These are phyloP conservation scores for Sporothrix dimorphospora DNA, from an alignment of 2,329 filamentous ascomycete genomes.

Conservation along the genomic window DNA sequence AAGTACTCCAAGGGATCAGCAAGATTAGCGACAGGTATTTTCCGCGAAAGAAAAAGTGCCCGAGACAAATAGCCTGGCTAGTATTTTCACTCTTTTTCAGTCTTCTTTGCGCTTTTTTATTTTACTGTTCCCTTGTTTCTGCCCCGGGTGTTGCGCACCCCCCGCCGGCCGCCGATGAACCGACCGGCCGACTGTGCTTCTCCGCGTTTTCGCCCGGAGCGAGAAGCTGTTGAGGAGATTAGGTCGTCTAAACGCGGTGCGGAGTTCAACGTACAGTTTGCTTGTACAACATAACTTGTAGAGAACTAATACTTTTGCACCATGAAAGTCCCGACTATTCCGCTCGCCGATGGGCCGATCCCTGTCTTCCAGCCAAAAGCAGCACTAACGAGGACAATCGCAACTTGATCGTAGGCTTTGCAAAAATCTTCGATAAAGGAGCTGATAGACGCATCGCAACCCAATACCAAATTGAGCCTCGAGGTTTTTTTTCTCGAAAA, in stretches of 20 bases:
- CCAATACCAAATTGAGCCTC: not conserved
- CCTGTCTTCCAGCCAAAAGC: not conserved
- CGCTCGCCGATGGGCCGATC: conserved; percentile 14
- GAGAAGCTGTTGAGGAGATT: not conserved
- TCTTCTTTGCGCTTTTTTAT: not conserved
- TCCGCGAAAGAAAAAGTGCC: not conserved
- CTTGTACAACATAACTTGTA: not conserved
- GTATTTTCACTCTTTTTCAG: too few relatives aligned
- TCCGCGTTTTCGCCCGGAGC: not conserved
- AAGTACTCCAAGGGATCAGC: not conserved
- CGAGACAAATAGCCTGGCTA: not conserved
- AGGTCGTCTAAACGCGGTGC: not conserved
- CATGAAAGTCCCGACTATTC: conserved; percentile 8
- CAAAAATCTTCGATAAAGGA: not conserved
- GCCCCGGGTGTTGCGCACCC: too few relatives aligned
- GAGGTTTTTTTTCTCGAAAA: not conserved
- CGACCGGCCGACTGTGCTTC: not conserved
- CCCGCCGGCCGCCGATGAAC: not conserved
- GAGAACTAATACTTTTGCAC: not conserved
- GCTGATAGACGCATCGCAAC: not conserved
- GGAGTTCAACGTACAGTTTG: not conserved
- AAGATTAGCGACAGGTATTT: not conserved
- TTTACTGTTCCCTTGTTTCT: not conserved
- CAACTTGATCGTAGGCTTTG: not conserved
- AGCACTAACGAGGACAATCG: conserved; percentile 1